These are phyloP conservation scores for Corchorus capsularis DNA, from an alignment of 345 rosid species.

Conservation along the genomic window DNA sequence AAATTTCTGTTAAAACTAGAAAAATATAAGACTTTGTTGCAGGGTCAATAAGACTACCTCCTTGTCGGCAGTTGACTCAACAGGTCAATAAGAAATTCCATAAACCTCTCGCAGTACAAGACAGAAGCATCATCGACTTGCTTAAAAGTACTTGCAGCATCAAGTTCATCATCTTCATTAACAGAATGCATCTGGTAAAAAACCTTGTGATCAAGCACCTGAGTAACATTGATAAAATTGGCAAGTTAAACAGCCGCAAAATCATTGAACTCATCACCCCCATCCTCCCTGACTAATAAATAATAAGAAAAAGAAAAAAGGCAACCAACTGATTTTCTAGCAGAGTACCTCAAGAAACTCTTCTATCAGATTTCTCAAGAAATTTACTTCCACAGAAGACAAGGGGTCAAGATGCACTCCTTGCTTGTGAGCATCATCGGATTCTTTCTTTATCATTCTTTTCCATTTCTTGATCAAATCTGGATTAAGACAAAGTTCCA, in stretches of 20 bases:
- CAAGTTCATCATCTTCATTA: constrained; percentile 39
- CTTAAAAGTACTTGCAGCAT: constrained; percentile 36
- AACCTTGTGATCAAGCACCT: constrained; percentile 83
- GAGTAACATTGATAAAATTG: constrained; percentile 16
- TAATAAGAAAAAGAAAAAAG: not conserved
- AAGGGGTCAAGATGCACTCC: constrained; percentile 66
- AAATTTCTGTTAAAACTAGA: not conserved
- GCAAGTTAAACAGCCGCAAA: constrained; percentile 10
- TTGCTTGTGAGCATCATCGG: constrained; percentile 59
- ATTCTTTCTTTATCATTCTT: constrained; percentile 74
- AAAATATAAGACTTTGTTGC: not conserved
- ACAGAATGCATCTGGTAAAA: constrained; percentile 38
- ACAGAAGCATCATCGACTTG: constrained; percentile 74
- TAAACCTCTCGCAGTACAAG: constrained; percentile 91
- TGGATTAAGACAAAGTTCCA: constrained; percentile 90
- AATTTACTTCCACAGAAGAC: constrained; percentile 64
- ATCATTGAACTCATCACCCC: not conserved
- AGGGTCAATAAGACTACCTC: constrained; percentile 50
- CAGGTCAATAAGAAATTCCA: constrained; percentile 96
- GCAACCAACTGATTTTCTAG: not conserved
- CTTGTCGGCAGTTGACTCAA: constrained; percentile 98
- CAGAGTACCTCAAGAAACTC: constrained; percentile 82
- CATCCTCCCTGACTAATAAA: not conserved
- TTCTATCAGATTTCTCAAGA: constrained; percentile 78
- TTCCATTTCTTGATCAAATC: constrained; percentile 90